Evolutionary conservation across 1,284 basidiomycete species (phyloP).

Genomic region (Microbotryum saponariae): DNA sequence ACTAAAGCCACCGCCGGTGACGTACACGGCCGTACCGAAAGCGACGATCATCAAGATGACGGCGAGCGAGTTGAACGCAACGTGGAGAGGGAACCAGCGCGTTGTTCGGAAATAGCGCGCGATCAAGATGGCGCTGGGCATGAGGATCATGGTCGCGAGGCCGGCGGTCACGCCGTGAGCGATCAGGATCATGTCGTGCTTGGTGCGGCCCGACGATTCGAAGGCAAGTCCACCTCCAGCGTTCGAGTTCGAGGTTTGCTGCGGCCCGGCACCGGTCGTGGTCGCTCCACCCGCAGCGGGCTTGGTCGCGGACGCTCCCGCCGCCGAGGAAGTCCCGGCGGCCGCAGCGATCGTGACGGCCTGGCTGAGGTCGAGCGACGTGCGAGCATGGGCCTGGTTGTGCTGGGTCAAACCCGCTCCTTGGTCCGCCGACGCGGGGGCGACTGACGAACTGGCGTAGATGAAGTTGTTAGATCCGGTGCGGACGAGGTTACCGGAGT

Average conservation of each 20-base stretch:
- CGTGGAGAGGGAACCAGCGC: conserved; percentile 18
- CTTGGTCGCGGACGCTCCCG: not conserved
- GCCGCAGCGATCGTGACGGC: not conserved
- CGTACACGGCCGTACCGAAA: conserved; percentile 9
- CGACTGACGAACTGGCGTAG: conserved; percentile 13
- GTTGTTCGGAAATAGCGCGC: conserved; percentile 17
- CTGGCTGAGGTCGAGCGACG: conserved; percentile 8
- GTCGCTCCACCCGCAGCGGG: not conserved
- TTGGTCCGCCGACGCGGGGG: conserved; percentile 3
- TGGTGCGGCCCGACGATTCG: not conserved
- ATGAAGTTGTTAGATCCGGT: conserved; percentile 5
- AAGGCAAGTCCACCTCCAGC: no score
- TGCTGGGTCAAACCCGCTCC: conserved; percentile 13
- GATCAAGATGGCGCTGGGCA: conserved; percentile 17
- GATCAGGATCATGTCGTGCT: conserved; percentile 19
- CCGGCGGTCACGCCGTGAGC: conserved; percentile 50
- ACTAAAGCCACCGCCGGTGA: not conserved
- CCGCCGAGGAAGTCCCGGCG: not conserved
- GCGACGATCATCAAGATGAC: conserved; percentile 7
- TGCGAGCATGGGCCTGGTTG: conserved; percentile 7
- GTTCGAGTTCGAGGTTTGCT: no score
- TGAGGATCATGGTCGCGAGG: conserved; percentile 40
- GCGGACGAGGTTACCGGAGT: not conserved
- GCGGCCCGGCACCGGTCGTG: not conserved
- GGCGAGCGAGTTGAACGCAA: conserved; percentile 4